A percentile compares a stretch with the other conserved stretches of the same genome.
Conservation (phyloP, 2,329 filamentous ascomycete species). For the Penicillium sp. region DNA sequence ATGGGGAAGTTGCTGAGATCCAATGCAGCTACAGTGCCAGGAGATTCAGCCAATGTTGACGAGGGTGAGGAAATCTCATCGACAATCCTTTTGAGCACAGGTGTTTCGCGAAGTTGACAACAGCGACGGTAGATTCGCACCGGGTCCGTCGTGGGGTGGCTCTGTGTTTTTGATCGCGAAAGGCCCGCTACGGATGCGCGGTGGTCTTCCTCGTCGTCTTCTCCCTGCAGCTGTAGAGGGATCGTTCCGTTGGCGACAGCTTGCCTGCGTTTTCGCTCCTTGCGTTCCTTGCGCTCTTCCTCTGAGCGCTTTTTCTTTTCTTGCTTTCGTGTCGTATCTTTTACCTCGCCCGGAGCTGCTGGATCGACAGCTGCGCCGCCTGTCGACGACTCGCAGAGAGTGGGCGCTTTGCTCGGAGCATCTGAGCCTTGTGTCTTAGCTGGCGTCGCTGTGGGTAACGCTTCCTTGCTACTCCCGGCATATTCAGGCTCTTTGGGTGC, state of each 20-base stretch:
- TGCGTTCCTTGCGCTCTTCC: constrained; percentile 84
- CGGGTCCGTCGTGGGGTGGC: constrained; percentile 79
- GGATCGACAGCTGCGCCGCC: constrained; percentile 12
- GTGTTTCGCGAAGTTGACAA: constrained; percentile 87
- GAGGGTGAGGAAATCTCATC: constrained; percentile 72
- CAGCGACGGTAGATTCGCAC: constrained; percentile 89
- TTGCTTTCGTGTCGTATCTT: constrained; percentile 64
- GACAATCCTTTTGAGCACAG: constrained; percentile 83
- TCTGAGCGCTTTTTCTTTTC: constrained; percentile 96
- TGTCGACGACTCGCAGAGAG: constrained; percentile 2
- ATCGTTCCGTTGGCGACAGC: constrained; percentile 84
- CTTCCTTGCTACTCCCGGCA: constrained; percentile 52
- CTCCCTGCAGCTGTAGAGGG: constrained; percentile 73
- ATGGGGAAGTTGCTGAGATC: constrained; percentile 81
- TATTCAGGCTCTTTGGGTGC: constrained; percentile 62
- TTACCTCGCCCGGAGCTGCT: constrained; percentile 25
- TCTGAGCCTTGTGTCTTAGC: constrained; percentile 1
- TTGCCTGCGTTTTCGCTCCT: constrained; percentile 77
- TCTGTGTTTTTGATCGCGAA: constrained; percentile 50
- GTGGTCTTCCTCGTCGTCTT: constrained; percentile 57
- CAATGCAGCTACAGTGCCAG: constrained; percentile 73
- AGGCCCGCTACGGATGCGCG: constrained; percentile 26
- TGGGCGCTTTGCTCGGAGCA: constrained; percentile 7
- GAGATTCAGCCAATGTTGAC: constrained; percentile 57
- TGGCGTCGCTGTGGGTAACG: not conserved